Evolutionary conservation across 345 rosid species (phyloP), one percentile per base, ranked within the genome.

Genomic region (Pelargonium nanum): DNA sequence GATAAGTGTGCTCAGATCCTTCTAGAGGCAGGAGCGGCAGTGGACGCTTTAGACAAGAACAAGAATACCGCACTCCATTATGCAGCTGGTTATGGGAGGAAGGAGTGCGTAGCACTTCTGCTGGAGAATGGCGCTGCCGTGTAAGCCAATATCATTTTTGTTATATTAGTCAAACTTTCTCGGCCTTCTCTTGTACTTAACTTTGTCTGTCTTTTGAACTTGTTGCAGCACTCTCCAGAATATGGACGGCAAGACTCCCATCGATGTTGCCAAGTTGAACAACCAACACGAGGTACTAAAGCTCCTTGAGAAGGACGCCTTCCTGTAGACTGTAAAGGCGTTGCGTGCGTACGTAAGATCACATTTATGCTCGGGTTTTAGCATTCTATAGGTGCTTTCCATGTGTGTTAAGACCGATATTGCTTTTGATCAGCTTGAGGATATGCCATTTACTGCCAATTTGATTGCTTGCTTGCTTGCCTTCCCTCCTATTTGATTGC

Each of bases 31-130:
- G 92, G 92, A 68, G 92, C 94, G 24, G 71, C 65, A 16, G 91
- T 93, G 61, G 91, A 93, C 66, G 96, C 99, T 1, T 72, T 93
- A 66, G 99, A 93, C 77, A 93, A 87, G 77, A 93, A 93, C 75
- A 93, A 93, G 80, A 93, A 93, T 76, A 89, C 99, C 1, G 91
- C 99, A 2, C 88, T 93, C 58, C 99, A 93, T 68, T 93, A 93
- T 53, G 91, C 99, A 25, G 97, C 99, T 55, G 99, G 99, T 59
- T 93, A 93, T 62, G 99, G 99, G 60, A 87, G 91, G 71, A 89
- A 87, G 78, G 99, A 87, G 24, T 92, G 99, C 64, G 99, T 92
- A 1, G 77, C 88, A 67, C 91, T 92, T 65, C 80, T 93, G 21
- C 78, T 93, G 53, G 88, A 85, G 66, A 85, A 87, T 24, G 99